phyloP scores from a whole-genome alignment of 1,139 yeast species.

The Lodderomyces pseudojiufengensis region DNA sequence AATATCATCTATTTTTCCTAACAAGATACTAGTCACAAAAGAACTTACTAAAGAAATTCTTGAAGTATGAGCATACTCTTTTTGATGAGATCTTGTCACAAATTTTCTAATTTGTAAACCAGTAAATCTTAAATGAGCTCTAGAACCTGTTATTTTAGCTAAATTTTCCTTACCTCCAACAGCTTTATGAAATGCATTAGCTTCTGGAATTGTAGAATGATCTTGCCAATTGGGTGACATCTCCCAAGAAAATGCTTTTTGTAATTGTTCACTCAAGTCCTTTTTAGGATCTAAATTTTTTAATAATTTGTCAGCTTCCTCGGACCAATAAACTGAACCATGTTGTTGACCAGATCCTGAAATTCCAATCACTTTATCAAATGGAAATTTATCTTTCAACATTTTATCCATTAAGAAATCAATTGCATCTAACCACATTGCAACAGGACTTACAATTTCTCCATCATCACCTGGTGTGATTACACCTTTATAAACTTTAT shows the following conservation, averaged over 20 bases:
- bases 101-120: slow-evolving; percentile 85
- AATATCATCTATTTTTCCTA: slow-evolving; percentile 60
- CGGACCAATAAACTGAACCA: slow-evolving; percentile 82
- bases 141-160: slow-evolving; percentile 74
- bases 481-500: slow-evolving; percentile 71
- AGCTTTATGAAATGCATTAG: slow-evolving; percentile 54
- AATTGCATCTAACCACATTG: slow-evolving; percentile 85
- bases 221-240: slow-evolving; percentile 94
- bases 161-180: slow-evolving; percentile 56
- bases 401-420: slow-evolving; percentile 60
- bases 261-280: slow-evolving; percentile 44
- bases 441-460: slow-evolving; percentile 73
- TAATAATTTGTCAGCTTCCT: slow-evolving; percentile 41
- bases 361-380: slow-evolving; percentile 60
- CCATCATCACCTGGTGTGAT: slow-evolving; percentile 44
- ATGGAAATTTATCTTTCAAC: slow-evolving; percentile 51
- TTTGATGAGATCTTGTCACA: slow-evolving; percentile 48
- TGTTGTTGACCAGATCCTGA: slow-evolving; percentile 93
- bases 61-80: slow-evolving; percentile 52
- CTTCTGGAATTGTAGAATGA: slow-evolving; percentile 75
- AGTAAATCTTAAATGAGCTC: slow-evolving; percentile 86
- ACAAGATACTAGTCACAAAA: slow-evolving; percentile 67
- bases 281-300: slow-evolving; percentile 19
- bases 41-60: slow-evolving; percentile 76
- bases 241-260: slow-evolving; percentile 53